These are phyloP conservation scores for Phytophthora pseudosyringae DNA, from an alignment of 352 stramenopile species.

Conservation along the genomic window DNA sequence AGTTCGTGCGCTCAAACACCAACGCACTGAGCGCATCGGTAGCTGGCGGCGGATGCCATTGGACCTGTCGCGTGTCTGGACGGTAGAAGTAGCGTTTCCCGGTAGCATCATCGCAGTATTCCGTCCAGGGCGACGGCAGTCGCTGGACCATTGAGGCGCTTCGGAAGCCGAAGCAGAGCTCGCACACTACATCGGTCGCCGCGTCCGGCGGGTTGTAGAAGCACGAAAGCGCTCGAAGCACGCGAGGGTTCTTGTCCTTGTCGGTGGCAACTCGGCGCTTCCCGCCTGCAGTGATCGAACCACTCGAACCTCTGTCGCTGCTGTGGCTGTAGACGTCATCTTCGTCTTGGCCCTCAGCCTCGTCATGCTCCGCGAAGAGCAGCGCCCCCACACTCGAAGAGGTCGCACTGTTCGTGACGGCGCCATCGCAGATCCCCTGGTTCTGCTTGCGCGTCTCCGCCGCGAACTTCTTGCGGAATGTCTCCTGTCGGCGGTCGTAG, in stretches of 20 bases:
- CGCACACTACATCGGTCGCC: constrained; percentile 61
- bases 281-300: neutral
- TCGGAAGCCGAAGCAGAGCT: constrained; percentile 54
- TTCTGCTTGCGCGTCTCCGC: constrained; percentile 57
- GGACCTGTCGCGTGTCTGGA: constrained; percentile 38
- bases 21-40: constrained; percentile 45
- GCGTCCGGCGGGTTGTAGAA: constrained; percentile 55
- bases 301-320: constrained; percentile 7
- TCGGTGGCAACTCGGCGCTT: constrained; percentile 11
- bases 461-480: constrained; percentile 65
- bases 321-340: neutral
- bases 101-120: constrained; percentile 53
- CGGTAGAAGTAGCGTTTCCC: constrained; percentile 69
- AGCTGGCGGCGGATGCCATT: constrained; percentile 48
- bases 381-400: constrained; percentile 35
- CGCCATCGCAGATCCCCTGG: constrained; percentile 52
- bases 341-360: neutral
- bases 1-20: constrained; percentile 69
- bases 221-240: constrained; percentile 43
- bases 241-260: constrained; percentile 37
- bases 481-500: constrained; percentile 53
- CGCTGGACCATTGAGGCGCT: constrained; percentile 37
- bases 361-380: constrained; percentile 41
- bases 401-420: constrained; percentile 33
- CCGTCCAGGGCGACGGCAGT: constrained; percentile 51